Evolutionary conservation across 768 basidiomycete genomes (phyloP).

Genomic region (Lactifluus subvellereus): DNA sequence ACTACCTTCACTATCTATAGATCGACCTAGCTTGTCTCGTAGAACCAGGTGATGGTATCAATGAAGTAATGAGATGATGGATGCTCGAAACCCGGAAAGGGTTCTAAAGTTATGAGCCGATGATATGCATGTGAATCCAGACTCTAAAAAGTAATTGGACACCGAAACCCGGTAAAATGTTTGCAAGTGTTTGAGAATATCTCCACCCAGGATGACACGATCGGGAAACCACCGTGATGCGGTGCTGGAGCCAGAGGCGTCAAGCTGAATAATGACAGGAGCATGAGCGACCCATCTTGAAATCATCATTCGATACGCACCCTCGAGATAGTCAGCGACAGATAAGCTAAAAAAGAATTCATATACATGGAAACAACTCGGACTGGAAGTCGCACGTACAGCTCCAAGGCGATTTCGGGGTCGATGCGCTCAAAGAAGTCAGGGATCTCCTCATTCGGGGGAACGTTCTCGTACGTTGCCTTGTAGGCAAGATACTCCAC

Average conservation of each 20-base stretch:
- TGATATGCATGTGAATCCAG: not conserved
- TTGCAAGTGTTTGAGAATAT: not conserved
- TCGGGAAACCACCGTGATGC: not conserved
- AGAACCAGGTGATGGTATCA: not conserved
- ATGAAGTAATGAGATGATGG: not conserved
- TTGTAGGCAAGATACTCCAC: conserved; percentile 89
- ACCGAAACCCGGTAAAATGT: not conserved
- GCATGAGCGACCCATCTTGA: not conserved
- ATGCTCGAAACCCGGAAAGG: not conserved
- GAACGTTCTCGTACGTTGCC: conserved; percentile 63
- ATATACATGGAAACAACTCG: not conserved
- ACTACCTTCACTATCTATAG: not conserved
- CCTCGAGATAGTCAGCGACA: conserved; percentile 63
- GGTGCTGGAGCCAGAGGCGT: not conserved
- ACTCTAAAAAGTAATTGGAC: not conserved
- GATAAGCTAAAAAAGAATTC: conserved; percentile 37
- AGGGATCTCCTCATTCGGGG: conserved; percentile 73
- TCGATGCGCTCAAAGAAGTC: conserved; percentile 81
- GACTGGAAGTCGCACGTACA: conserved; percentile 48
- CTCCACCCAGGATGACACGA: not conserved
- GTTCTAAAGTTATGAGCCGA: not conserved
- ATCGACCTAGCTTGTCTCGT: not conserved
- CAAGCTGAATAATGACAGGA: conserved; percentile 7
- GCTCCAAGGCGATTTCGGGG: conserved; percentile 81
- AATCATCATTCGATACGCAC: conserved; percentile 31